A percentile compares a stretch with the other conserved stretches of the same genome.
These are phyloP conservation scores for Lagenidium giganteum DNA, from an alignment of 352 stramenopile species.

Conservation along the genomic window DNA sequence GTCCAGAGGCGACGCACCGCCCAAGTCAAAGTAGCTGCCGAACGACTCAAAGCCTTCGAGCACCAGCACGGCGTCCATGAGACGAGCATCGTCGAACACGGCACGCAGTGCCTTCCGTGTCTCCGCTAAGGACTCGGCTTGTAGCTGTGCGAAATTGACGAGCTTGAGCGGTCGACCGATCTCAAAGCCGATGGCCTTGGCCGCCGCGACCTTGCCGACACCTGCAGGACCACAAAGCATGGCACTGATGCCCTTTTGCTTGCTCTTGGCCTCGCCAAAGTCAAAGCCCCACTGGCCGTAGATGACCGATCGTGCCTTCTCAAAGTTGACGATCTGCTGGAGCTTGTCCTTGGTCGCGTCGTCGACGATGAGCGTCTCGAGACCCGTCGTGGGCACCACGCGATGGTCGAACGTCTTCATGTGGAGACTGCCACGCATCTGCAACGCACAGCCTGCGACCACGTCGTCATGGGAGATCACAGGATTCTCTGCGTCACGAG, in stretches of 20 bases:
- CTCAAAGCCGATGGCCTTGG: conserved; percentile 82
- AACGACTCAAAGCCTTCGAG: conserved; percentile 87
- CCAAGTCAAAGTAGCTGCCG: conserved; percentile 62
- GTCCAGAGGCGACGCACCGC: conserved; percentile 27
- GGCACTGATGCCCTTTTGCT: conserved; percentile 81
- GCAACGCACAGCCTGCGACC: conserved; percentile 70
- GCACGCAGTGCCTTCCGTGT: conserved; percentile 67
- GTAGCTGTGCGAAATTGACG: conserved; percentile 71
- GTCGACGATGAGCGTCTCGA: conserved; percentile 73
- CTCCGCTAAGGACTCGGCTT: conserved; percentile 68
- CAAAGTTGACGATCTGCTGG: conserved; percentile 68
- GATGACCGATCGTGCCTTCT: conserved; percentile 82
- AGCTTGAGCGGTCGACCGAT: conserved; percentile 79
- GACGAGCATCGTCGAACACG: conserved; percentile 81
- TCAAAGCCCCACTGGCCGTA: conserved; percentile 85
- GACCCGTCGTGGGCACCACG: conserved; percentile 66
- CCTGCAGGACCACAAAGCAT: conserved; percentile 63
- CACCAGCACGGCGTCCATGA: conserved; percentile 84
- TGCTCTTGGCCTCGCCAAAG: conserved; percentile 74
- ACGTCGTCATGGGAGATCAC: conserved; percentile 79
- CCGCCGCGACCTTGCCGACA: conserved; percentile 71
- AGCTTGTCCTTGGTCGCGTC: conserved; percentile 62
- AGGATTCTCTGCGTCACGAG: conserved; percentile 37
- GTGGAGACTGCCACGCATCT: conserved; percentile 84
- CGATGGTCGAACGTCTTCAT: conserved; percentile 89